Base-by-base conservation (phyloP, 2,329 filamentous ascomycete species). In the Akanthomyces muscarius region DNA sequence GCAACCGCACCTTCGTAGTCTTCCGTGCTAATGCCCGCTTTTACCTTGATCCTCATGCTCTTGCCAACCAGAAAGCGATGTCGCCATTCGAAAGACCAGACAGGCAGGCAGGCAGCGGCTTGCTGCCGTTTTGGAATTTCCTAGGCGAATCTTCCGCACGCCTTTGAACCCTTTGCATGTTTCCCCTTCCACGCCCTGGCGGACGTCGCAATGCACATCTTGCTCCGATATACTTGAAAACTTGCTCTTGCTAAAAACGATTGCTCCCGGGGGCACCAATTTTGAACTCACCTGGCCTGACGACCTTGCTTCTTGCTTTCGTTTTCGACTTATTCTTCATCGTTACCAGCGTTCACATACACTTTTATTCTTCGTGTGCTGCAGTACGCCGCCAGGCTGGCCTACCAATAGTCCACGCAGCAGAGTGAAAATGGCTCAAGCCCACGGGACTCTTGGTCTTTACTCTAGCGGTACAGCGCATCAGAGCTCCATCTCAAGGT, bases 151-250 rank as follows among this genome's bases (percentile, higher is more conserved):
- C 50, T 21, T 38, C 18, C 28, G 44, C 36, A 18, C 52, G 18
- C n/a, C 11, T 21, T 47, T 5, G 11, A n/a, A n/a, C 21, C 3
- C 16, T 33, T 44, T 44, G 25, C 36, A 36, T 4, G 23, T 45
- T 18, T 45, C n/a, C 13, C 41, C 36, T 30, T 47, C 50, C 30
- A 21, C 33, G 38, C 44, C 52, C 36, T 25, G 33, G 52, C 52
- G 56, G 52, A 62, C 52, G 33, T 41, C 52, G 60, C 52, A 56
- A 62, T 62, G 60, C 60, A 56, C 45, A 50, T 55, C 52, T 50
- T 51, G 42, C 60, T 56, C 51, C 44, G 45, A 56, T 51, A 56
- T 38, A 48, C 41, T 62, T 62, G 60, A 62, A 61, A 61, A 50
- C 52, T 62, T 62, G 60, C 60, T 62, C 52, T 62, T 56, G 52